phyloP scores from a whole-genome alignment of 2,329 filamentous ascomycete genomes.

The Lecanicillium sp. region DNA sequence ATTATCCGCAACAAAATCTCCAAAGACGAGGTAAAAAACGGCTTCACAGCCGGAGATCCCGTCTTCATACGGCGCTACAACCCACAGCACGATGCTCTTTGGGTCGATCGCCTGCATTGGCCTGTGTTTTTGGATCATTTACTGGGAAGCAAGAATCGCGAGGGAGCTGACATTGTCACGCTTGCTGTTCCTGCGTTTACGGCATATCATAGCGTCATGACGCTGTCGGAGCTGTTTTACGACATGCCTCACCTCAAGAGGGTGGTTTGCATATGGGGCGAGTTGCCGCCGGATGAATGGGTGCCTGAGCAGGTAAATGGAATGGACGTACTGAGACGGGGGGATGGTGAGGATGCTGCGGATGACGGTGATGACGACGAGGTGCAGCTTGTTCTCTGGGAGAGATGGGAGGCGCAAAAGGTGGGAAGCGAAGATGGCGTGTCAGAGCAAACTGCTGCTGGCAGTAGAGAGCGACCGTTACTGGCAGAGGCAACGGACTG shows the following conservation, averaged over 20 bases:
- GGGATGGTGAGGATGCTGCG: too few species aligned
- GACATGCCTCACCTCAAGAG: slow-evolving; percentile 12
- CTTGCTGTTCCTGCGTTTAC: slow-evolving; percentile 19
- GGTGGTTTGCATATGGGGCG: slow-evolving; percentile 17
- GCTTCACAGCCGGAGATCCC: neutral
- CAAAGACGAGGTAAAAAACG: neutral
- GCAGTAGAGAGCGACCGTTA: slow-evolving; percentile 7
- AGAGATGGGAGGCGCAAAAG: too few species aligned
- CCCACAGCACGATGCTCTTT: slow-evolving; percentile 3
- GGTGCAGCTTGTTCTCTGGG: neutral
- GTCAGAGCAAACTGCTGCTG: slow-evolving; percentile 8
- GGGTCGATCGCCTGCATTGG: slow-evolving; percentile 6
- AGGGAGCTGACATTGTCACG: slow-evolving; percentile 10
- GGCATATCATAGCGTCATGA: slow-evolving; percentile 16
- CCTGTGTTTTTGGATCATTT: slow-evolving; percentile 5
- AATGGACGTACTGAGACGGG: too few species aligned
- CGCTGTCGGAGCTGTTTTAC: slow-evolving; percentile 10
- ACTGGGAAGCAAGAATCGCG: neutral
- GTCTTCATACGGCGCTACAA: slow-evolving; percentile 3
- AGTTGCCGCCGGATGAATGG: slow-evolving; percentile 9
- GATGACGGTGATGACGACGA: slow-evolving; percentile 2
- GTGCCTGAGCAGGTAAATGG: neutral
- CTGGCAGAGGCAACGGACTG: too few species aligned
- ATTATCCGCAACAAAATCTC: slow-evolving; percentile 1
- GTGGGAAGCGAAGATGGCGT: slow-evolving; percentile 2